A percentile compares a stretch with the other conserved stretches of the same genome.
Conservation (phyloP, 2,329 filamentous ascomycete genomes). For the Simplicillium aogashimaense region DNA sequence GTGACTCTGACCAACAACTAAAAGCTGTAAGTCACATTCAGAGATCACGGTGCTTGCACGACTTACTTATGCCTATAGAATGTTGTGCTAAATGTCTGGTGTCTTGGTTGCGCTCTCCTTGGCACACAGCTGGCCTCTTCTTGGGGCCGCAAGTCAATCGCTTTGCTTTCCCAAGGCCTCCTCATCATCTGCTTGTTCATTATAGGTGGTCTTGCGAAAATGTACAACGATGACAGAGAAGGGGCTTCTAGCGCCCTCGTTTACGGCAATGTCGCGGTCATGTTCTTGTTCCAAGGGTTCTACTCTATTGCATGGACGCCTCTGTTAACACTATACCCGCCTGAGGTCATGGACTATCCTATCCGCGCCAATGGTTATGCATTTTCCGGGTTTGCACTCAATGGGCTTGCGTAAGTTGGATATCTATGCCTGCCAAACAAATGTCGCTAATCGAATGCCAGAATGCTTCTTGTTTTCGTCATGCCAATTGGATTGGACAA, state of each 20-base stretch:
- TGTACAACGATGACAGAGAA: slow-evolving; percentile 17
- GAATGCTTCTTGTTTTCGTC: slow-evolving; percentile 10
- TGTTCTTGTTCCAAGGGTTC: slow-evolving; percentile 17
- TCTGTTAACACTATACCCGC: slow-evolving; percentile 14
- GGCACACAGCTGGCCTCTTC: slow-evolving; percentile 31
- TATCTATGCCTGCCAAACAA: not conserved
- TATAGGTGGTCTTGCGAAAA: slow-evolving; percentile 38
- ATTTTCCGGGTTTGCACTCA: slow-evolving; percentile 9
- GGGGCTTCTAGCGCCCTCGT: slow-evolving; percentile 20
- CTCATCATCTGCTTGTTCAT: slow-evolving; percentile 36
- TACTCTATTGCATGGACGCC: slow-evolving; percentile 19
- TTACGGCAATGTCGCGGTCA: slow-evolving; percentile 22
- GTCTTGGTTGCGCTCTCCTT: slow-evolving; percentile 26
- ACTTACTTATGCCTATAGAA: slow-evolving; percentile 18
- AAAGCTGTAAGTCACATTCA: slow-evolving; percentile 21
- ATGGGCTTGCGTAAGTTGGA: slow-evolving; percentile 6
- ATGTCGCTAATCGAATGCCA: not conserved
- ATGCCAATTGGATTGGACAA: slow-evolving; percentile 12
- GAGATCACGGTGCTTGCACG: not conserved
- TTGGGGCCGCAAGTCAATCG: slow-evolving; percentile 34
- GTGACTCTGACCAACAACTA: slow-evolving; percentile 28
- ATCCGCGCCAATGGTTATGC: slow-evolving; percentile 24
- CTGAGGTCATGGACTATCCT: slow-evolving; percentile 18
- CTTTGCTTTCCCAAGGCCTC: slow-evolving; percentile 25
- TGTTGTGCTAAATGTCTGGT: slow-evolving; percentile 41